Base-by-base conservation (phyloP, 192 early-diverging fungal genomes). In the Podila epigama region DNA sequence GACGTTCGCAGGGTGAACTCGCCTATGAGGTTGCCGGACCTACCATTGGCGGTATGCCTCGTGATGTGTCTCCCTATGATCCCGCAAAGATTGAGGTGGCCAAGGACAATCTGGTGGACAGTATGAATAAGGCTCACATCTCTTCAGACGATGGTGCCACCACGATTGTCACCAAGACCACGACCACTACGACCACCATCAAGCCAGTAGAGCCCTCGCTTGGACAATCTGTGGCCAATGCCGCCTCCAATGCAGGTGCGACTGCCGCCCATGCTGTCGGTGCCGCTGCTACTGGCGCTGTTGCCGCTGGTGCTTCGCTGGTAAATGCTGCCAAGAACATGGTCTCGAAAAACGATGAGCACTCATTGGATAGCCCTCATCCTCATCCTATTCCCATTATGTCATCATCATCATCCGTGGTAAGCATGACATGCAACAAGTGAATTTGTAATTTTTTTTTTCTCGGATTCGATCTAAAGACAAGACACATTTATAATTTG, bases 41-140 rank as follows among this genome's bases (percentile, higher is more conserved):
- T 1, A 51, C 64, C 6, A 42, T 75, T 15, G 72, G 72, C 1
- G 72, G 72, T 5, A 35, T 62, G 20, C 39, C 70, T 11, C 44
- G n/a, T 1, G n/a, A 48, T 4, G 20, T 22, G 5, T 31, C 3
- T 1, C 58, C 63, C 5, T 72, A 66, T 20, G 29, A 65, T 25
- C 27, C 18, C 28, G 39, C n/a, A n/a, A 57, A 58, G 4, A 55
- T 70, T 35, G 68, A 70, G 32, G 32, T n/a, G 28, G 68, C 68
- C 25, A 70, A 70, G 54, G 51, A 58, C 11, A 41, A 36, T n/a
- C 42, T 60, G 8, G 50, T 25, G 28, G 58, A 60, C 0, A 37
- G 35, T 22, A 25, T 65, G 37, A 29, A 18, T 37, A 41, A 32
- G 35, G 16, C 52, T 20, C 15, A 39, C 12, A 27, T 65, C 52